These are phyloP conservation scores for Penicillium sp. DNA, from an alignment of 2,329 filamentous ascomycete species.

Conservation along the genomic window DNA sequence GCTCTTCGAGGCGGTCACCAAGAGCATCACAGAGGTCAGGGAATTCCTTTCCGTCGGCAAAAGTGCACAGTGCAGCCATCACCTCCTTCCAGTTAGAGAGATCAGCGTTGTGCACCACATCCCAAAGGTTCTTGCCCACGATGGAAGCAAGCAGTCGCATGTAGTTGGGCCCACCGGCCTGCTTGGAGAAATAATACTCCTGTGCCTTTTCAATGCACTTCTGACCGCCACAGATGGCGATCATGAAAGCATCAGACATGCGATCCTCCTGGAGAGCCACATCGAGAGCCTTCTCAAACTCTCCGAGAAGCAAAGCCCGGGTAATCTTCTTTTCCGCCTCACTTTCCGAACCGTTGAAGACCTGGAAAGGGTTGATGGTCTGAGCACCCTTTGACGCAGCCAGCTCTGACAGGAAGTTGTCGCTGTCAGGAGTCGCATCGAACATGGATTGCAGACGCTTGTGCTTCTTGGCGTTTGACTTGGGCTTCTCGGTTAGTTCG, in stretches of 20 bases:
- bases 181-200: slow-evolving; percentile 79
- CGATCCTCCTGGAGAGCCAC: slow-evolving; percentile 83
- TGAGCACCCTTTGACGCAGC: slow-evolving; percentile 85
- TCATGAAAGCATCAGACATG: slow-evolving; percentile 94
- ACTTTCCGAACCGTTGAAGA: slow-evolving; percentile 79
- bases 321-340: slow-evolving; percentile 82
- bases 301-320: slow-evolving; percentile 77
- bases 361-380: slow-evolving; percentile 89
- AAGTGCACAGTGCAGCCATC: slow-evolving; percentile 93
- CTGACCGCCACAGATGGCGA: slow-evolving; percentile 93
- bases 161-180: slow-evolving; percentile 81
- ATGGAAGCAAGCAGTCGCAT: slow-evolving; percentile 84
- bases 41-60: slow-evolving; percentile 85
- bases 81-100: slow-evolving; percentile 93
- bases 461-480: slow-evolving; percentile 52
- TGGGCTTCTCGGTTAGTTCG: slow-evolving; percentile 46
- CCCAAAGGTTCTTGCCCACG: slow-evolving; percentile 95
- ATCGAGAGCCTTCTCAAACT: slow-evolving; percentile 85
- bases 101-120: slow-evolving; percentile 94
- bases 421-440: slow-evolving; percentile 64
- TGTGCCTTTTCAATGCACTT: slow-evolving; percentile 93
- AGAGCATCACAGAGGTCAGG: slow-evolving; percentile 91
- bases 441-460: slow-evolving; percentile 73
- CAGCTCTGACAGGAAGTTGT: slow-evolving; percentile 81
- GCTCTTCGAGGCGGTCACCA: slow-evolving; percentile 81